A percentile compares a stretch with the other conserved stretches of the same genome.
Conservation (phyloP, 768 basidiomycete species). For the Lactarius akahatsu region DNA sequence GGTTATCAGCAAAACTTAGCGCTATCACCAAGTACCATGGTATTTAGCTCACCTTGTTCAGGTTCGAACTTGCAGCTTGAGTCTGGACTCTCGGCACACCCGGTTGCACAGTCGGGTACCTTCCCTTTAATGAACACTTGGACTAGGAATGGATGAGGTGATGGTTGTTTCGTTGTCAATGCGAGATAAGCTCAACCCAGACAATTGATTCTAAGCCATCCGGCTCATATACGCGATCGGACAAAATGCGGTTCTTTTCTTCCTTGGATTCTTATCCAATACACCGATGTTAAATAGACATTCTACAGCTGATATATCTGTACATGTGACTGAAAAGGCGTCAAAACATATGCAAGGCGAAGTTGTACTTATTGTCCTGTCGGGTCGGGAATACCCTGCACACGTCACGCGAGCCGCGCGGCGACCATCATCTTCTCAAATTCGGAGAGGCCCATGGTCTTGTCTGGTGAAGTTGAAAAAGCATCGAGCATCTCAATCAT, state of each 20-base stretch:
- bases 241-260: not conserved
- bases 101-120: no score
- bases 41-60: no score
- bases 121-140: no score
- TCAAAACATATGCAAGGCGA: not conserved
- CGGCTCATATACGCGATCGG: not conserved
- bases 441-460: slow-evolving; percentile 63
- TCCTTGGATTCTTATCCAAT: not conserved
- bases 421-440: slow-evolving; percentile 75
- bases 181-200: no score
- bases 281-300: not conserved
- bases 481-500: slow-evolving; percentile 77
- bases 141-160: no score
- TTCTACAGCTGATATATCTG: not conserved
- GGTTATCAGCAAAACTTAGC: no score
- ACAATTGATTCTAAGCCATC: no score
- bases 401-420: slow-evolving; percentile 49
- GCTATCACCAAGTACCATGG: no score
- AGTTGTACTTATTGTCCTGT: not conserved
- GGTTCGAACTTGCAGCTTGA: no score
- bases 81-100: no score
- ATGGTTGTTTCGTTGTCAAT: no score
- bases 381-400: not conserved
- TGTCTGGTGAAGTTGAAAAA: slow-evolving; percentile 70
- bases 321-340: not conserved